Percentiles rank a stretch among this genome's conserved stretches.
These are phyloP conservation scores for Podospora australis DNA, from an alignment of 495 filamentous ascomycete species.

Conservation along the genomic window DNA sequence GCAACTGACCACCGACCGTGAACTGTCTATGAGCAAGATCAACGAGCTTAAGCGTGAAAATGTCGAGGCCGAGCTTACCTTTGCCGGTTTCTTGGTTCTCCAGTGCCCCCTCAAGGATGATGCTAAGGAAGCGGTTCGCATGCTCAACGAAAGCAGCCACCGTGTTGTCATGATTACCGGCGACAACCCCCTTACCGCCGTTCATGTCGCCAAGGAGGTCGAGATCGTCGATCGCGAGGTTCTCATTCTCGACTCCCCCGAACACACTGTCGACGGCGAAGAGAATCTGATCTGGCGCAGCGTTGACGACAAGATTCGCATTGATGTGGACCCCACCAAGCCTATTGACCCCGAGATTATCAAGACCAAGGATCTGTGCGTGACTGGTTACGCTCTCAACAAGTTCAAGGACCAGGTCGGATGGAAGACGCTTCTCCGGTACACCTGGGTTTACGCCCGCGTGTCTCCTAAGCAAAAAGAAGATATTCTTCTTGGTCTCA, in stretches of 20 bases:
- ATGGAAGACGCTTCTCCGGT: constrained; percentile 66
- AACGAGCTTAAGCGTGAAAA: constrained; percentile 90
- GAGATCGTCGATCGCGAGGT: constrained; percentile 97
- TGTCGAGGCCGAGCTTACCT: constrained; percentile 76
- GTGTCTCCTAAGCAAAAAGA: constrained; percentile 99
- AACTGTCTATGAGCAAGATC: constrained; percentile 74
- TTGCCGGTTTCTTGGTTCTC: constrained; percentile 92
- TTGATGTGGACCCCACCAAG: constrained; percentile 79
- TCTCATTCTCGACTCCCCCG: constrained; percentile 89
- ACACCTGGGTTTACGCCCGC: constrained; percentile 97
- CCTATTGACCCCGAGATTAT: constrained; percentile 78
- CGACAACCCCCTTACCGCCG: constrained; percentile 94
- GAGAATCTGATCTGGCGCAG: constrained; percentile 87
- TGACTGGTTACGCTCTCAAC: constrained; percentile 88
- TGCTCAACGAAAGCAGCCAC: constrained; percentile 98
- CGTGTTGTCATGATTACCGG: constrained; percentile 99
- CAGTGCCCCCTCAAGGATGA: constrained; percentile 97
- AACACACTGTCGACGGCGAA: constrained; percentile 70
- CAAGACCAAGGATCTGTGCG: constrained; percentile 83
- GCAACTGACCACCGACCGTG: constrained; percentile 70
- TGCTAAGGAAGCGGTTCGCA: constrained; percentile 83
- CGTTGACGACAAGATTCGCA: constrained; percentile 81
- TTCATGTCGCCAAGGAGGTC: constrained; percentile 90
- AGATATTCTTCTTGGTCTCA: constrained; percentile 91
- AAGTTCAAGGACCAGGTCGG: constrained; percentile 78